A percentile compares a stretch with the other conserved stretches of the same genome.
phyloP scores from a whole-genome alignment of 164 flowering plant species.

The Tetracentron sinense region DNA sequence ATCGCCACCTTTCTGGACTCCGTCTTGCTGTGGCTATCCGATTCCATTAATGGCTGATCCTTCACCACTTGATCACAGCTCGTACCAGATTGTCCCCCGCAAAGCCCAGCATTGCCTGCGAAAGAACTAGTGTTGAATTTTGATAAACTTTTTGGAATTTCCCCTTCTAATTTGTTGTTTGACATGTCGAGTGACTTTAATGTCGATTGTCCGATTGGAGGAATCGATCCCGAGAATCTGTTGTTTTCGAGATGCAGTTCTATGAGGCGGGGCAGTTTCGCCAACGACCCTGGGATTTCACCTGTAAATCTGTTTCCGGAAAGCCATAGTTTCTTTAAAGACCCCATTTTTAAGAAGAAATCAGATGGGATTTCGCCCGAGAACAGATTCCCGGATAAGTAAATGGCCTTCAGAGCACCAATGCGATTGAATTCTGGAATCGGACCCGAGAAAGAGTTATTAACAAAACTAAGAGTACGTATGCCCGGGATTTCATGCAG shows the following conservation, averaged over 20 bases:
- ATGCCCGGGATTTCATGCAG: constrained; percentile 31
- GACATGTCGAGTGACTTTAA: constrained; percentile 44
- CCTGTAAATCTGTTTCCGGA: constrained; percentile 55
- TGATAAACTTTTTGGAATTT: constrained; percentile 42
- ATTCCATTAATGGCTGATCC: no score
- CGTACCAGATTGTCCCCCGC: constrained; percentile 42
- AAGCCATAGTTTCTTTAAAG: constrained; percentile 63
- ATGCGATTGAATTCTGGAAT: constrained; percentile 58
- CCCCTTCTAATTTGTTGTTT: constrained; percentile 55
- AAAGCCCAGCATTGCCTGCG: constrained; percentile 46
- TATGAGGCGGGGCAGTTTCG: constrained; percentile 24
- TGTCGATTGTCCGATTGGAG: constrained; percentile 22
- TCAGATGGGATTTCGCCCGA: constrained; percentile 56
- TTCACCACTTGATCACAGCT: constrained; percentile 30
- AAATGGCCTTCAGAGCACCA: constrained; percentile 47
- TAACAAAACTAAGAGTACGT: constrained; percentile 38
- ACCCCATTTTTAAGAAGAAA: constrained; percentile 41
- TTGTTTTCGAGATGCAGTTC: constrained; percentile 64
- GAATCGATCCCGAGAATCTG: constrained; percentile 60
- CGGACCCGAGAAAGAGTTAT: constrained; percentile 56
- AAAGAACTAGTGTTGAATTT: constrained; percentile 38
- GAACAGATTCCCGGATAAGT: constrained; percentile 44
- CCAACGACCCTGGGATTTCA: constrained; percentile 52
- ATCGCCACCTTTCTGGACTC: constrained; percentile 10
- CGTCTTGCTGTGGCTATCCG: not conserved